phyloP scores from a whole-genome alignment of 257 asterid species.

The Haberlea rhodopensis region DNA sequence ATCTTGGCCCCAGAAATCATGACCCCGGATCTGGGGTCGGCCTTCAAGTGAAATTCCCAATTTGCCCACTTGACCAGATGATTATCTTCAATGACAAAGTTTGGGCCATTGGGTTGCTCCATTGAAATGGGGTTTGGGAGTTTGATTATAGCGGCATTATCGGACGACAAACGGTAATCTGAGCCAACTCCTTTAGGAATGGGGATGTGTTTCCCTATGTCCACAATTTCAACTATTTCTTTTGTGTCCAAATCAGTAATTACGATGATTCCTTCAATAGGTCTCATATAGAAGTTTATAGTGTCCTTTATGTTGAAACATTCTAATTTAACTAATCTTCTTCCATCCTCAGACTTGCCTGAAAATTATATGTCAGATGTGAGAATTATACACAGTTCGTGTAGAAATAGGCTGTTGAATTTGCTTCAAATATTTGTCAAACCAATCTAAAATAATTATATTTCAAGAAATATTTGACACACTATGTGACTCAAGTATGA shows the following conservation, averaged over 20 bases:
- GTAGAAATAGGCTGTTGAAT: neutral
- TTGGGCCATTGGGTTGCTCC: conserved; percentile 97
- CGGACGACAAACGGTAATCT: conserved; percentile 41
- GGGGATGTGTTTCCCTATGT: conserved; percentile 58
- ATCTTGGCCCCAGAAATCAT: conserved; percentile 61
- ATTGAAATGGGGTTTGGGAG: conserved; percentile 57
- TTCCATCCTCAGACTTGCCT: conserved; percentile 66
- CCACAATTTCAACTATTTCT: conserved; percentile 46
- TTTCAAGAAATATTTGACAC: neutral
- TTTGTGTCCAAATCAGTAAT: conserved; percentile 52
- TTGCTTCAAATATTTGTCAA: neutral
- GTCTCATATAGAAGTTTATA: conserved; percentile 82
- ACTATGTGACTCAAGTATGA: too few species aligned
- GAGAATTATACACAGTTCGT: neutral
- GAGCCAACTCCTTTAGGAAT: conserved; percentile 59
- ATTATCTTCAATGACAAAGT: conserved; percentile 60
- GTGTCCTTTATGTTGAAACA: conserved; percentile 57
- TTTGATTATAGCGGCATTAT: conserved; percentile 38
- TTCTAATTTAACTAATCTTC: conserved; percentile 52
- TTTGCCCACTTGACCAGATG: conserved; percentile 90
- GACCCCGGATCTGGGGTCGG: conserved; percentile 92
- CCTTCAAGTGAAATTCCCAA: conserved; percentile 90
- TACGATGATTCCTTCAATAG: conserved; percentile 61
- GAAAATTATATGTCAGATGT: neutral
- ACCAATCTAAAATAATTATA: neutral